These are phyloP conservation scores for Coelastrella sp. DNA, from an alignment of 139 green algal species.

Conservation along the genomic window DNA sequence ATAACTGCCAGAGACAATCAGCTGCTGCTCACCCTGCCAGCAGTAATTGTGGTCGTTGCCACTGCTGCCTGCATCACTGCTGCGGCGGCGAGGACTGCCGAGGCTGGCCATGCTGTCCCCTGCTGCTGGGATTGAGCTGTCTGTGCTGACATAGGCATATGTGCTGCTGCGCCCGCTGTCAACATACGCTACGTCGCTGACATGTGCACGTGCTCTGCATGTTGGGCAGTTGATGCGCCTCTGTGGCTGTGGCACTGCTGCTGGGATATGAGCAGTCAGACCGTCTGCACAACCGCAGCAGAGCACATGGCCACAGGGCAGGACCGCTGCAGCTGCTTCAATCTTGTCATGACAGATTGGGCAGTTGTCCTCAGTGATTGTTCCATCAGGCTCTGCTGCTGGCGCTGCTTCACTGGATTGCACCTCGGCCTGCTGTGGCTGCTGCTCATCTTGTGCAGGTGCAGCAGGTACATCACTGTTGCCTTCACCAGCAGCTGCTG, in stretches of 20 bases:
- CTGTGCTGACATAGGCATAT: conserved; percentile 8
- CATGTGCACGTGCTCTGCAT: conserved; percentile 63
- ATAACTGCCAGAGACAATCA: conserved; percentile 76
- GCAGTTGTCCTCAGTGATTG: conserved; percentile 61
- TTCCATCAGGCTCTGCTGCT: conserved; percentile 21
- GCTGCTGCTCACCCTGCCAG: conserved; percentile 48
- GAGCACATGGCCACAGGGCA: conserved; percentile 81
- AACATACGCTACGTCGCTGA: conserved; percentile 76
- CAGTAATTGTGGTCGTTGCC: neutral
- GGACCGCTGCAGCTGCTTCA: conserved; percentile 64
- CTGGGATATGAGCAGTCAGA: conserved; percentile 57
- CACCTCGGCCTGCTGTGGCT: neutral
- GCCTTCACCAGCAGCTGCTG: neutral
- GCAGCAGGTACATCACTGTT: neutral
- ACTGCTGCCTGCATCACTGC: neutral
- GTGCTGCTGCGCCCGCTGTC: conserved; percentile 38
- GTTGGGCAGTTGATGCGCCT: conserved; percentile 76
- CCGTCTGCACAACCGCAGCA: conserved; percentile 73
- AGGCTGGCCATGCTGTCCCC: neutral
- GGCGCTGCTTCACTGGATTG: neutral
- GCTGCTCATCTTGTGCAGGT: neutral
- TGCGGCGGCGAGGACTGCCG: neutral
- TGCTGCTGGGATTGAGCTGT: neutral
- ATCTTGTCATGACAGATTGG: conserved; percentile 81
- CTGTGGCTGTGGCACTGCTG: neutral